Base-by-base conservation (phyloP, 2,329 filamentous ascomycete genomes). In the Tolypocladium sp. region DNA sequence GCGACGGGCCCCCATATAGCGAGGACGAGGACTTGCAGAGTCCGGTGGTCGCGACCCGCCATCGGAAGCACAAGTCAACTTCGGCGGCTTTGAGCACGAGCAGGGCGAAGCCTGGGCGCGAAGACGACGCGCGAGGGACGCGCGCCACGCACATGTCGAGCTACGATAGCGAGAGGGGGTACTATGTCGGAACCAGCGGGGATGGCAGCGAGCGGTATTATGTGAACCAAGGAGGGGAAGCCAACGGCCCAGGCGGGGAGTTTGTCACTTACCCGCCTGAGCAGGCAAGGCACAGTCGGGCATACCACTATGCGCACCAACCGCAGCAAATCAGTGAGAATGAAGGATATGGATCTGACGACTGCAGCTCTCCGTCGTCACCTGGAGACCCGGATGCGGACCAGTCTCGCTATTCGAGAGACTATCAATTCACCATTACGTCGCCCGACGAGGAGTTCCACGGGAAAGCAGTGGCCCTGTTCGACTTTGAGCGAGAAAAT, bases 381-480 rank as follows among this genome's bases (percentile, higher is more conserved):
- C 83, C 84, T 1, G 79, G 79, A 37, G 80, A 78, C 62, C 78
- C 75, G 59, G 78, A 82, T 60, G 83, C 85, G 65, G 87, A 92
- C 68, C 83, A 91, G 70, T 90, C 87, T 58, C 85, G 92, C 67
- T 96, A 92, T 73, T 95, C 91, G 53, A 86, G 90, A 64, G 91
- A 96, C 73, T 97, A 96, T 71, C 90, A 95, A 67, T 96, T 97
- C 72, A 95, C 91, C 22, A 96, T 96, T 66, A 93, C 91, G 20
- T 95, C 91, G 17, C 92, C 92, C 6, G 94, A 97, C 71, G 93
- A 97, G 75, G 92, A 97, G 73, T 97, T 97, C 84, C 92, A 97
- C 69, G 94, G 94, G 55, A 96, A 96, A 71, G 92, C 92, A 13
- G 91, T 99, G 35, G 94, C 94, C 8, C 79, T 99, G 27, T 99